A percentile compares a stretch with the other conserved stretches of the same genome.
Evolutionary conservation across 2,329 filamentous ascomycete species (phyloP).

Genomic region (Purpureocillium lavendulum): DNA sequence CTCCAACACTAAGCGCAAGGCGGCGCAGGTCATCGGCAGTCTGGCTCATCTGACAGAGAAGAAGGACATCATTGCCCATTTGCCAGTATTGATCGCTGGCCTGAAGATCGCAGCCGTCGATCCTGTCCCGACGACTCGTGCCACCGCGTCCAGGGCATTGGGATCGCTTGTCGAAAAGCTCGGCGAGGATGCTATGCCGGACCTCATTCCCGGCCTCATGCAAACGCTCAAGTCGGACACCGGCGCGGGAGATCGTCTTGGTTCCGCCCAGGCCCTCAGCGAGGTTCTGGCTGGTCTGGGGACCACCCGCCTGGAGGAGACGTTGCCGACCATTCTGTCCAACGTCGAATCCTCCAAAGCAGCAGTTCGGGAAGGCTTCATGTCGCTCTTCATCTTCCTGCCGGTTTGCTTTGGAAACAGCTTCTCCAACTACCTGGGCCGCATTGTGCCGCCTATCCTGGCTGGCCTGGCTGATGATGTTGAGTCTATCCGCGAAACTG

Average conservation of each 20-base stretch:
- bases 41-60: slow-evolving; percentile 94
- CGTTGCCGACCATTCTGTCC: slow-evolving; percentile 88
- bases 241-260: slow-evolving; percentile 88
- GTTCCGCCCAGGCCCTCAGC: slow-evolving; percentile 90
- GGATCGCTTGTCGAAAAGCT: slow-evolving; percentile 97
- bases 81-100: slow-evolving; percentile 87
- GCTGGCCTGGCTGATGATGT: slow-evolving; percentile 91
- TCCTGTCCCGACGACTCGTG: slow-evolving; percentile 90
- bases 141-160: slow-evolving; percentile 90
- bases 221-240: slow-evolving; percentile 95
- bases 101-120: slow-evolving; percentile 86
- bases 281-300: slow-evolving; percentile 94
- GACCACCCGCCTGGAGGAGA: slow-evolving; percentile 88
- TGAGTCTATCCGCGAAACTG: slow-evolving; percentile 95
- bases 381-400: slow-evolving; percentile 98
- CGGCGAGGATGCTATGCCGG: slow-evolving; percentile 90
- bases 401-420: slow-evolving; percentile 98
- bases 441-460: slow-evolving; percentile 91
- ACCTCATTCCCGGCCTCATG: slow-evolving; percentile 97
- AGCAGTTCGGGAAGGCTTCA: slow-evolving; percentile 92
- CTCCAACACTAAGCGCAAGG: slow-evolving; percentile 92
- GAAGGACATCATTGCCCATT: slow-evolving; percentile 83
- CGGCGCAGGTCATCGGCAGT: slow-evolving; percentile 95
- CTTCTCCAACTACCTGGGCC: slow-evolving; percentile 90
- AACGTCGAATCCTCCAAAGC: slow-evolving; percentile 90